Base-by-base conservation (phyloP, 306 rosid genomes). In the Oemleria cerasiformis region DNA sequence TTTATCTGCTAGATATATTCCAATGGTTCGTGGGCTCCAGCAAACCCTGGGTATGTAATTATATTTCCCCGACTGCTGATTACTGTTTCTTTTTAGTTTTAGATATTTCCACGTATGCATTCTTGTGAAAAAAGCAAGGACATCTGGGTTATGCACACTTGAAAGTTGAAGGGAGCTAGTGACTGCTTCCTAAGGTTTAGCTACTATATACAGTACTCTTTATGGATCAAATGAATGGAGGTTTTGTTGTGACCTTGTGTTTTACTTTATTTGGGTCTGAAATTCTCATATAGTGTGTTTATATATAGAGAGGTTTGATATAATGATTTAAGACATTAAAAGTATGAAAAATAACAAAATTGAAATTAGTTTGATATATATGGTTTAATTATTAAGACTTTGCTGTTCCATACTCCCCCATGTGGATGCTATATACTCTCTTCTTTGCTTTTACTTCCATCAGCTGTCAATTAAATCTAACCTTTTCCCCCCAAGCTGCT, bases 1-100 rank as follows among this genome's bases (percentile, higher is more conserved):
- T 65, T 84, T 89, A 44, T 94, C 97, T 87, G 83, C 95, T 75
- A 86, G 96, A 87, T 91, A 89, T 72, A 84, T 79, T 74, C 95
- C 96, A 61, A 89, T 79, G 88, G 85, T 87, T 78, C 93, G 77
- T 41, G 98, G 98, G 36, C 73, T 85, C 82, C 96, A 89, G 82
- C 92, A 92, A 86, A 89, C 94, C 66, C 82, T 91, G 44, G 96
- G 99, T 91, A 87, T 17, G 60, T 64, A 11, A 76, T 41, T 65
- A 49, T 73, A 43, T 36, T 73, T 70, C 56, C 56, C 80, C 63
- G 23, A 75, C 50, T 51, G 67, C 63, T 72, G 77, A 58, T 36
- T 42, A 12, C n/a, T 45, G 4, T 54, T 20, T 63, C 17, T 73
- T 30, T 42, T 11, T 30, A 42, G 74, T 69, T 76, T 23, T 56